These are phyloP conservation scores for Diutina sp. DNA, from an alignment of 1,139 yeast genomes.

Conservation along the genomic window DNA sequence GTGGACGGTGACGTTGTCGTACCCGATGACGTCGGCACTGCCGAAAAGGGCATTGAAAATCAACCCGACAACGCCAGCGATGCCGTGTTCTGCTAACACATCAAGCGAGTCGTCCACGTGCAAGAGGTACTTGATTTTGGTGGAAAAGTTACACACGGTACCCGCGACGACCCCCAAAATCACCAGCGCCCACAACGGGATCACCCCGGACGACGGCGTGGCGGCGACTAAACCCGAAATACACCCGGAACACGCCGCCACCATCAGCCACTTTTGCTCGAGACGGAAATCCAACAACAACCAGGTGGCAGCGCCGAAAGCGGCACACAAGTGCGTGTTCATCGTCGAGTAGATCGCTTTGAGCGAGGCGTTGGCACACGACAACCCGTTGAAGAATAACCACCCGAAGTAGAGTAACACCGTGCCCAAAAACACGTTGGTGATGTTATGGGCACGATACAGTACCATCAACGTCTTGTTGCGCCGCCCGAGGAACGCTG, in stretches of 20 bases:
- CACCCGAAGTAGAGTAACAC: slow-evolving; percentile 55
- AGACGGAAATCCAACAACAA: slow-evolving; percentile 77
- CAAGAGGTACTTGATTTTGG: slow-evolving; percentile 71
- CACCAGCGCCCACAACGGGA: slow-evolving; percentile 87
- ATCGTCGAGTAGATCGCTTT: slow-evolving; percentile 75
- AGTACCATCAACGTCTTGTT: slow-evolving; percentile 76
- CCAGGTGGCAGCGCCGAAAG: slow-evolving; percentile 90
- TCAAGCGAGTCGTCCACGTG: slow-evolving; percentile 88
- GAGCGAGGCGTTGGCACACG: slow-evolving; percentile 52
- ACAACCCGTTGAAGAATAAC: slow-evolving; percentile 82
- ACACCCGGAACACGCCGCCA: slow-evolving; percentile 89
- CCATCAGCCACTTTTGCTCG: slow-evolving; percentile 88
- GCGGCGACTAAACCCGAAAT: slow-evolving; percentile 95
- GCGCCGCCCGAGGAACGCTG: slow-evolving; percentile 73
- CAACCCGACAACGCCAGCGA: slow-evolving; percentile 87
- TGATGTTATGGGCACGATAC: slow-evolving; percentile 90
- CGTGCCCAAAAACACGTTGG: slow-evolving; percentile 74
- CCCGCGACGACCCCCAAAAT: slow-evolving; percentile 77
- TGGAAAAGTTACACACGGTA: slow-evolving; percentile 76
- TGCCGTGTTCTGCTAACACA: slow-evolving; percentile 95
- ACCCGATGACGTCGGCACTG: slow-evolving; percentile 77
- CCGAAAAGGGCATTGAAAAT: slow-evolving; percentile 83
- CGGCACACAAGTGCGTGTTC: slow-evolving; percentile 85
- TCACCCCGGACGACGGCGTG: slow-evolving; percentile 85
- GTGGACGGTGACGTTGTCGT: slow-evolving; percentile 73